phyloP scores from a whole-genome alignment of 75 land plant genomes.

The Pinus tabuliformis region DNA sequence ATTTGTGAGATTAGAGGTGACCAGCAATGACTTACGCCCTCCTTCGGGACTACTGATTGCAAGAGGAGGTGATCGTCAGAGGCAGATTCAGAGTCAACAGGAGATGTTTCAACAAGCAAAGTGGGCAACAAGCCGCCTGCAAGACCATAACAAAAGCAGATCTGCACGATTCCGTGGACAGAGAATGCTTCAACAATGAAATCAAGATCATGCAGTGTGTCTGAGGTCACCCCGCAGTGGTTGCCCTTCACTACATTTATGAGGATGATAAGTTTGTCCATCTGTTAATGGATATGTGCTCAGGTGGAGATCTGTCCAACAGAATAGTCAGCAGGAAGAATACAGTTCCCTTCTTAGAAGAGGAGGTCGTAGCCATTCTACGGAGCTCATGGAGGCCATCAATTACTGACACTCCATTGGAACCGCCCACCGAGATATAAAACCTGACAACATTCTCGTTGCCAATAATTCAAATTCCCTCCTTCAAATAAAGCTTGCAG shows the following conservation, averaged over 20 bases:
- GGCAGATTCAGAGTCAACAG: constrained; percentile 44
- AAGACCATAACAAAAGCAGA: constrained; percentile 28
- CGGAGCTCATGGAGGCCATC: constrained; percentile 32
- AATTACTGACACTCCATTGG: constrained; percentile 47
- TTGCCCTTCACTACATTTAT: constrained; percentile 30
- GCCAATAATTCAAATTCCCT: not conserved
- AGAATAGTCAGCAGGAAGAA: constrained; percentile 4
- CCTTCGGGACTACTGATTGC: not conserved
- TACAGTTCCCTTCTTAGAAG: constrained; percentile 17
- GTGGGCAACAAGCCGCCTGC: constrained; percentile 35
- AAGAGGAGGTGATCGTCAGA: constrained; percentile 37
- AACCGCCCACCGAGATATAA: constrained; percentile 57
- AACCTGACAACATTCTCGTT: constrained; percentile 66
- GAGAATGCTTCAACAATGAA: constrained; percentile 32
- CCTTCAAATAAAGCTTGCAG: constrained; percentile 30
- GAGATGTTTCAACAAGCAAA: constrained; percentile 15
- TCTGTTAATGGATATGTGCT: constrained; percentile 9
- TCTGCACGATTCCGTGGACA: constrained; percentile 36
- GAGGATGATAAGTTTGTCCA: constrained; percentile 35
- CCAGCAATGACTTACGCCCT: too few relatives aligned
- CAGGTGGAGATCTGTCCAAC: constrained; percentile 31
- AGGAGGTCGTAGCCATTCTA: constrained; percentile 29
- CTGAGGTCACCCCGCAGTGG: constrained; percentile 29
- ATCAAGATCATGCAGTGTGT: constrained; percentile 29
- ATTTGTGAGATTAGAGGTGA: too few relatives aligned